A percentile compares a stretch with the other conserved stretches of the same genome.
Conservation (phyloP, 2,329 filamentous ascomycete species). For the Aotearoamyces nothofagi region DNA sequence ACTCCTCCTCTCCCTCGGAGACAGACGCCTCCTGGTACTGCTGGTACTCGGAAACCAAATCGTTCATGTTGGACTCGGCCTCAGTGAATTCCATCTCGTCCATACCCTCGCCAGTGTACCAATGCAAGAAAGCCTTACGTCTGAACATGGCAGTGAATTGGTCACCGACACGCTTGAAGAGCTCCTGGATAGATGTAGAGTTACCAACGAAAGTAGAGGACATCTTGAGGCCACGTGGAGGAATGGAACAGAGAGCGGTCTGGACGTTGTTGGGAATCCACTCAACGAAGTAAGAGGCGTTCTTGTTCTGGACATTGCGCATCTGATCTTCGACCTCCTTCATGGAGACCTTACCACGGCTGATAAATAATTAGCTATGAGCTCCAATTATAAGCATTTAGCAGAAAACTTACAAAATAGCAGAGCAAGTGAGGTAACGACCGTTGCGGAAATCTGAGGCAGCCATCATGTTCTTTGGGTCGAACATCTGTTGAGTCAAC, state of each 20-base stretch:
- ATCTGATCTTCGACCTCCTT: slow-evolving; percentile 99
- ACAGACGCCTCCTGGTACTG: slow-evolving; percentile 99
- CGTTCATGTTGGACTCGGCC: slow-evolving; percentile 99
- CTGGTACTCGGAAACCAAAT: slow-evolving; percentile 98
- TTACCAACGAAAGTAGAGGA: slow-evolving; percentile 98
- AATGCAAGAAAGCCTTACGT: slow-evolving; percentile 99
- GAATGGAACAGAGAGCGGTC: slow-evolving; percentile 97
- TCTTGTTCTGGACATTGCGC: slow-evolving; percentile 99
- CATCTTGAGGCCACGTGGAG: slow-evolving; percentile 96
- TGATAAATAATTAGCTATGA: slow-evolving; percentile 1
- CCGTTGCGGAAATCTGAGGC: slow-evolving; percentile 99
- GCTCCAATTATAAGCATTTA: neutral
- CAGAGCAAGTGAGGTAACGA: slow-evolving; percentile 97
- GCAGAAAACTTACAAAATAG: slow-evolving; percentile 59
- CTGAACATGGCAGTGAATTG: slow-evolving; percentile 99
- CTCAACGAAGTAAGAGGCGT: slow-evolving; percentile 98
- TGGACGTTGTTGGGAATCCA: slow-evolving; percentile 99
- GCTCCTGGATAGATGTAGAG: slow-evolving; percentile 98
- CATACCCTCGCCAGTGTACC: slow-evolving; percentile 99
- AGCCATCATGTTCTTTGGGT: slow-evolving; percentile 99
- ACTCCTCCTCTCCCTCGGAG: slow-evolving; percentile 94
- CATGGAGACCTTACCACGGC: slow-evolving; percentile 98
- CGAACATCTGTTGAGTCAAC: slow-evolving; percentile 99
- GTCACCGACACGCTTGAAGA: slow-evolving; percentile 99
- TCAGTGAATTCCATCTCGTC: slow-evolving; percentile 99